Evolutionary conservation across 768 basidiomycete genomes (phyloP).

Genomic region (Inosperma sp.): DNA sequence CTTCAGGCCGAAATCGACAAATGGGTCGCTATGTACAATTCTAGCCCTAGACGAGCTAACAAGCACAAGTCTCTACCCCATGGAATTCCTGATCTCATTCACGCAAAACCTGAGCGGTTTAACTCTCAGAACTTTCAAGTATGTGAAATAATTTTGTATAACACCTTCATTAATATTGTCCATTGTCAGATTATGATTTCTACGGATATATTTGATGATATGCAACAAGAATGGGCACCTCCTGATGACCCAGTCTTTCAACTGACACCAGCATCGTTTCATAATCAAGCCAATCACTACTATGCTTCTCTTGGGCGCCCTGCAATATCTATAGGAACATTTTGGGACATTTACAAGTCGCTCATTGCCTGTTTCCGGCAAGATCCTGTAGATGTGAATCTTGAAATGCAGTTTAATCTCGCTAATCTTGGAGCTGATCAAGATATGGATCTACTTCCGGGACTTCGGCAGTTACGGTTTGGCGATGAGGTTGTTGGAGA

Average conservation of each 20-base stretch:
- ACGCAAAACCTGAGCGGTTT: conserved; percentile 24
- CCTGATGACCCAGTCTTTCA: conserved; percentile 15
- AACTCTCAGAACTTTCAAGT: conserved; percentile 34
- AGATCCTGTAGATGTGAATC: neutral
- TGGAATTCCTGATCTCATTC: conserved; percentile 35
- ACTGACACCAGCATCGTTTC: conserved; percentile 13
- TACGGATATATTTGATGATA: conserved; percentile 5
- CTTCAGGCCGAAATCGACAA: conserved; percentile 36
- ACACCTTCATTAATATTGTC: neutral
- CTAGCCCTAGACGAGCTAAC: conserved; percentile 20
- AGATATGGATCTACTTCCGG: neutral
- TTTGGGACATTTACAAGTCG: conserved; percentile 14
- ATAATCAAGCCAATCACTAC: conserved; percentile 2
- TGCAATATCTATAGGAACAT: neutral
- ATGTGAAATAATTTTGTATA: neutral
- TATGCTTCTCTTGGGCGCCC: conserved; percentile 13
- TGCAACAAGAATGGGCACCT: conserved; percentile 9
- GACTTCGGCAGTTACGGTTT: neutral
- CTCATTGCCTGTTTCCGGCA: neutral
- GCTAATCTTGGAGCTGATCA: neutral
- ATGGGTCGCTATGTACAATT: conserved; percentile 23
- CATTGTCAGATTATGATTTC: conserved; percentile 10
- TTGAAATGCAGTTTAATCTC: neutral
- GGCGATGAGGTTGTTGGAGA: conserved; percentile 4
- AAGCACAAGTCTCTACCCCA: conserved; percentile 37